Conservation (phyloP, 371 early-diverging fungal genomes). For the Dichotomocladium elegans region DNA sequence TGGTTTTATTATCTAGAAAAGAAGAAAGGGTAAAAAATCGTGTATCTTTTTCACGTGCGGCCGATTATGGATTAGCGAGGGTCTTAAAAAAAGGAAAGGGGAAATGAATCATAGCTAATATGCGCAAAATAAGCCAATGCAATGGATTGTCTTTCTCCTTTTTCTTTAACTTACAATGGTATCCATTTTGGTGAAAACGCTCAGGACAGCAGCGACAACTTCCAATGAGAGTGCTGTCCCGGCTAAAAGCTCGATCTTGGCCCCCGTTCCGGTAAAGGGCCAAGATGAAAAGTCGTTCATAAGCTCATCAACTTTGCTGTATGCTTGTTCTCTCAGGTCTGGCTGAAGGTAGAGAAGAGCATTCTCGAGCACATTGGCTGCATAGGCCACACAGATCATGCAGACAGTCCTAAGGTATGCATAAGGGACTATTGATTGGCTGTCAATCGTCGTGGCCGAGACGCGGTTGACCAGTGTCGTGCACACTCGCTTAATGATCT, state of each 20-base stretch:
- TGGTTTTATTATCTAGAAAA: no score
- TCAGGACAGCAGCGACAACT: constrained; percentile 72
- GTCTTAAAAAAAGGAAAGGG: no score
- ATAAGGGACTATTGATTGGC: constrained; percentile 41
- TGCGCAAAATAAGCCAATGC: no score
- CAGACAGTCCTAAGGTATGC: constrained; percentile 73
- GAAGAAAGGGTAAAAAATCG: no score
- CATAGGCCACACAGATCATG: constrained; percentile 93
- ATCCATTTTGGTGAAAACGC: constrained; percentile 88
- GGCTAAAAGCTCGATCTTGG: constrained; percentile 49
- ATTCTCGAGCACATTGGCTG: constrained; percentile 94
- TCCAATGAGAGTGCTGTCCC: constrained; percentile 63
- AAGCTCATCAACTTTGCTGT: constrained; percentile 83
- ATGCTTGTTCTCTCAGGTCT: constrained; percentile 85
- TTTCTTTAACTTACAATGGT: constrained; percentile 58
- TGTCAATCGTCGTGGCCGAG: constrained; percentile 32
- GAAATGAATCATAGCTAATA: no score
- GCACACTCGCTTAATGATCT: constrained; percentile 76
- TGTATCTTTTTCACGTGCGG: no score
- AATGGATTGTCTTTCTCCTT: no score
- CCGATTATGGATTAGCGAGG: no score
- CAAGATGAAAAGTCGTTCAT: constrained; percentile 81
- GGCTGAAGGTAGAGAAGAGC: constrained; percentile 81
- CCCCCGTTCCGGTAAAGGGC: constrained; percentile 67
- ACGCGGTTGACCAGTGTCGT: constrained; percentile 65